Percentiles rank a stretch among this genome's conserved stretches.
phyloP scores from a whole-genome alignment of 1,284 basidiomycete genomes.

The Malassezia vespertilionis region DNA sequence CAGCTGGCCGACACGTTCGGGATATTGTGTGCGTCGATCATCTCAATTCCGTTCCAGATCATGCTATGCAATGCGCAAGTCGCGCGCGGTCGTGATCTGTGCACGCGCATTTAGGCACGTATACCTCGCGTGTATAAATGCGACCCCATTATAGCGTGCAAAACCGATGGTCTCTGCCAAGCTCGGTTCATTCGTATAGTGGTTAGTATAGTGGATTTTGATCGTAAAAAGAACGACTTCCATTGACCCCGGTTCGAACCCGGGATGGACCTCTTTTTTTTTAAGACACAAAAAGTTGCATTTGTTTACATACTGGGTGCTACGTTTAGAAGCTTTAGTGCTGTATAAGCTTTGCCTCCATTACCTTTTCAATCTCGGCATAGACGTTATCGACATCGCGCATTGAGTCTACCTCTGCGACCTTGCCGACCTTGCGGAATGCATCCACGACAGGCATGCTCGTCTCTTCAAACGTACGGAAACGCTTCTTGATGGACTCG shows the following conservation, averaged over 20 bases:
- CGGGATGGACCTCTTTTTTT: slow-evolving; percentile 19
- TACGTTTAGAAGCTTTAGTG: not conserved
- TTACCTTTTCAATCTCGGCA: slow-evolving; percentile 31
- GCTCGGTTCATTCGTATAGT: slow-evolving; percentile 20
- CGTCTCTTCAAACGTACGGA: slow-evolving; percentile 84
- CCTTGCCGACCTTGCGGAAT: slow-evolving; percentile 63
- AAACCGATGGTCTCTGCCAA: not conserved
- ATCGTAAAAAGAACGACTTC: slow-evolving; percentile 3
- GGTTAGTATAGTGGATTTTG: slow-evolving; percentile 24
- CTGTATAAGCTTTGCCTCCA: slow-evolving; percentile 28
- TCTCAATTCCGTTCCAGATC: slow-evolving; percentile 41
- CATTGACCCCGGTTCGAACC: slow-evolving; percentile 24
- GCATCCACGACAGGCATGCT: slow-evolving; percentile 94
- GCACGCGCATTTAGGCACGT: slow-evolving; percentile 26
- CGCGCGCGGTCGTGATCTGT: slow-evolving; percentile 24
- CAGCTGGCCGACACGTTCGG: slow-evolving; percentile 40
- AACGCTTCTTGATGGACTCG: slow-evolving; percentile 92
- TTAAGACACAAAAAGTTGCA: not conserved
- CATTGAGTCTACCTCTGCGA: slow-evolving; percentile 59
- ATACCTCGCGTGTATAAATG: not conserved
- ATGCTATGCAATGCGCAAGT: slow-evolving; percentile 33
- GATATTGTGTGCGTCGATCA: slow-evolving; percentile 34
- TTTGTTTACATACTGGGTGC: not conserved
- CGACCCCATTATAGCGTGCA: not conserved
- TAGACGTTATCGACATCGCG: slow-evolving; percentile 38